Evolutionary conservation across 83 land plant genomes (phyloP).

Genomic region (Thuja plicata): DNA sequence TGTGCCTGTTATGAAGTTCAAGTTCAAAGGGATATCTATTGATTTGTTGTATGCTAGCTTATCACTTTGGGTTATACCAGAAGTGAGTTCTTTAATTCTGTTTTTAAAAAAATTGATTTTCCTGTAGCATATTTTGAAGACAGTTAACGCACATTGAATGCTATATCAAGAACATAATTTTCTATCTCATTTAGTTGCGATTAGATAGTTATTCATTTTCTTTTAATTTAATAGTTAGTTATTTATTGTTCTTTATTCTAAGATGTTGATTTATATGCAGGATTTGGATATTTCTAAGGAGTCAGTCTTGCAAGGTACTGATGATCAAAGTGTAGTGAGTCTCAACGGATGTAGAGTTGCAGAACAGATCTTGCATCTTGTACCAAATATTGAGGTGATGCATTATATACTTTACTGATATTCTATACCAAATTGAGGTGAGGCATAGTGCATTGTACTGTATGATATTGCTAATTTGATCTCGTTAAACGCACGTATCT

Average conservation of each 20-base stretch:
- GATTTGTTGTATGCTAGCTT: slow-evolving; percentile 91
- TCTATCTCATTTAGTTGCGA: background rate
- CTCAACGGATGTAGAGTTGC: slow-evolving; percentile 96
- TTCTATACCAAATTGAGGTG: too few species aligned
- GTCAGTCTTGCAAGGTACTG: slow-evolving; percentile 66
- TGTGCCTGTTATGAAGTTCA: slow-evolving; percentile 94
- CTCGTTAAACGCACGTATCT: background rate
- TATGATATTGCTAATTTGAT: background rate
- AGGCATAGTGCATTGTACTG: background rate
- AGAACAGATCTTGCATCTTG: slow-evolving; percentile 86
- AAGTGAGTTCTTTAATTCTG: slow-evolving; percentile 35
- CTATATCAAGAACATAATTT: background rate
- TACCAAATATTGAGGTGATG: slow-evolving; percentile 83
- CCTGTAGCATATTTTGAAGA: background rate
- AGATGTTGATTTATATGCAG: slow-evolving; percentile 31
- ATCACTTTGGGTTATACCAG: slow-evolving; percentile 78
- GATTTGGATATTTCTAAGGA: slow-evolving; percentile 90
- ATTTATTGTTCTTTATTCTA: background rate
- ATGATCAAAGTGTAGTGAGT: slow-evolving; percentile 91
- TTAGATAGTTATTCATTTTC: too few species aligned
- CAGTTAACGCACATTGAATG: background rate
- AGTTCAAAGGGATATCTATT: slow-evolving; percentile 82
- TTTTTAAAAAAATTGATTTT: background rate
- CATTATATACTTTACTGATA: background rate
- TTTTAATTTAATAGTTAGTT: background rate